Base-by-base conservation (phyloP, 75 land plant species). In the Cupressus sempervirens region DNA sequence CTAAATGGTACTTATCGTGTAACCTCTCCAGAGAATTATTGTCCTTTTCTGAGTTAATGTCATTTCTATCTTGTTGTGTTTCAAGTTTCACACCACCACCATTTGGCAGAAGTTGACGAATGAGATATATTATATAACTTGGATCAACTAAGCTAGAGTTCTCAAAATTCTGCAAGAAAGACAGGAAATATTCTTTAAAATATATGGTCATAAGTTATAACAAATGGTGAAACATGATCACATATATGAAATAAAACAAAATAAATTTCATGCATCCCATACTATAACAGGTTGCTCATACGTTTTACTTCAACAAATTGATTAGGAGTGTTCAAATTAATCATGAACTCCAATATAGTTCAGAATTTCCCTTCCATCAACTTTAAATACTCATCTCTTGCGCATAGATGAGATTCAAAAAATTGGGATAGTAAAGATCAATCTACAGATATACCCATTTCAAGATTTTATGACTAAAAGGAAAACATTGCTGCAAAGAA, bases 91-190 rank as follows among this genome's bases (percentile, higher is more conserved):
- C 7, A 13, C 58, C 45, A 36, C n/a, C 84, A 77, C 81, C 70
- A 35, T 81, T 30, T 14, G 99, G 97, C 41, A 97, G 82, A 70
- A 97, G 92, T 85, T 89, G 88, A 68, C 99, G 89, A 70, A 97
- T 97, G 53, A 97, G 90, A 76, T 94, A 90, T 34, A 97, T 97
- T 50, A 97, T 86, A 86, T 94, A 93, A 87, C 97, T 92, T 12
- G 99, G 99, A 87, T 97, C 99, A 62, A 97, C 93, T 12, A 96
- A 91, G 26, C 93, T 90, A 29, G 84, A 62, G 9, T 50, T 73
- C 23, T 90, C 91, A 82, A 62, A 48, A 54, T 46, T 29, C 90
- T 89, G 89, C 89, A 87, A 65, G 12, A 48, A 38, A 48, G 80
- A 35, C 16, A 84, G 18, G 40, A 6, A 20, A 53, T 41, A 56